Percentiles rank a stretch among this genome's conserved stretches.
Evolutionary conservation across 345 rosid species (phyloP).

Genomic region (Moricandia moricandioides): DNA sequence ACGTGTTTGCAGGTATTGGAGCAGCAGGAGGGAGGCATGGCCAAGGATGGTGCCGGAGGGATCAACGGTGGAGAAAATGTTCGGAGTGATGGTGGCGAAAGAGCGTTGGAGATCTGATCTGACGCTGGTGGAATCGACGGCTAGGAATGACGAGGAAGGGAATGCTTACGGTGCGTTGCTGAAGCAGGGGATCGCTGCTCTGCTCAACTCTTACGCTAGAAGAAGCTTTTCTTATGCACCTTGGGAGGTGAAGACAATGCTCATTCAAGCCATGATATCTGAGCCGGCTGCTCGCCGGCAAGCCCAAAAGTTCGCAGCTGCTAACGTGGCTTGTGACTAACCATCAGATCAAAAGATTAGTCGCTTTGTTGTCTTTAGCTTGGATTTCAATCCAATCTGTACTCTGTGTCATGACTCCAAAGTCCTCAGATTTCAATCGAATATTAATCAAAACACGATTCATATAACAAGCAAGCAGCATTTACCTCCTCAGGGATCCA

Average conservation of each 20-base stretch:
- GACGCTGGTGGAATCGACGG: constrained; percentile 66
- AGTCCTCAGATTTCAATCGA: no score
- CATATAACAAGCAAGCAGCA: no score
- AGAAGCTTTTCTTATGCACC: constrained; percentile 51
- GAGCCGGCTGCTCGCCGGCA: constrained; percentile 57
- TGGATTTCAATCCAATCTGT: no score
- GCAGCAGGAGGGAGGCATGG: constrained; percentile 74
- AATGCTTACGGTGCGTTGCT: constrained; percentile 54
- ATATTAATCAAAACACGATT: no score
- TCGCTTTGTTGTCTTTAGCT: background rate
- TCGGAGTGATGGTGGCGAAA: constrained; percentile 59
- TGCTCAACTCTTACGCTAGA: constrained; percentile 78
- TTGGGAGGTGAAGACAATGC: constrained; percentile 84
- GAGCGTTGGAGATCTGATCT: constrained; percentile 77
- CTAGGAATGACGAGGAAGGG: constrained; percentile 48
- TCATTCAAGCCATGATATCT: constrained; percentile 65
- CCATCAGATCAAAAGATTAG: background rate
- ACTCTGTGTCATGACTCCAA: no score
- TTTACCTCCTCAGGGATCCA: no score
- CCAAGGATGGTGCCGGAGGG: constrained; percentile 84
- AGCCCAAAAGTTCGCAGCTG: constrained; percentile 50
- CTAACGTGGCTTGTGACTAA: constrained; percentile 67
- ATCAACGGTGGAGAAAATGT: constrained; percentile 70
- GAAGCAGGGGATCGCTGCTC: constrained; percentile 74
- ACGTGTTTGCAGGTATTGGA: constrained; percentile 67